Evolutionary conservation across 2,329 filamentous ascomycete genomes (phyloP), one percentile per base, ranked within the genome.

Genomic region (Aspergillus sp.): DNA sequence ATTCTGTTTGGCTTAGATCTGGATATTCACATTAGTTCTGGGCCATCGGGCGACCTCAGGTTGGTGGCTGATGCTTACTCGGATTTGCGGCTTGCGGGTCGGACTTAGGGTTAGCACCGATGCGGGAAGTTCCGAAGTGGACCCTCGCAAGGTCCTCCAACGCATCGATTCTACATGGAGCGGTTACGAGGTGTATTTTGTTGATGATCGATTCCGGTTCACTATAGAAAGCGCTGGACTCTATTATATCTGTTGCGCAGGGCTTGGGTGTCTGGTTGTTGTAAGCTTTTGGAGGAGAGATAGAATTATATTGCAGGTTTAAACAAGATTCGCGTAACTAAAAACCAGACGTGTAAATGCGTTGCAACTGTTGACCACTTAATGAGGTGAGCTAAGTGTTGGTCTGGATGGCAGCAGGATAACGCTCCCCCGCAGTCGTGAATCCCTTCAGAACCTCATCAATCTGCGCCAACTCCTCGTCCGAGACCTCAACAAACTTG

Each of bases 401-500:
- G 15, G 43, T 41, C 22, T 47, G 57, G 41, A 59, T n/a, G 13
- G 19, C 46, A 3, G 38, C 19, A 4, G 66, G 65, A 47, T 64
- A 69, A 22, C 66, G 55, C 49, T 56, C 60, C 3, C 64, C 66
- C 11, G 60, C 57, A 5, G 55, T 31, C 1, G 59, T 57, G 23
- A 62, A 66, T 9, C 51, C 50, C n/a, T 43, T 30, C 38, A 65
- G 41, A 28, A 62, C 57, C 4, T 13, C 13, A 23, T 59, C 48
- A 22, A 78, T 73, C 57, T 71, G 64, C 28, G 61, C 57, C 62
- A 74, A 54, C 23, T 78, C 74, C 22, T 64, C 67, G 11, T 74
- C 69, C 1, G 54, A 66, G 46, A 78, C 53, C 23, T 66, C 64
- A 23, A 74, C 53, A 25, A 65, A 54, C 25, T 51, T 64, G 17